phyloP scores from a whole-genome alignment of 306 rosid genomes.

The Dalbergia cochinchinensis region DNA sequence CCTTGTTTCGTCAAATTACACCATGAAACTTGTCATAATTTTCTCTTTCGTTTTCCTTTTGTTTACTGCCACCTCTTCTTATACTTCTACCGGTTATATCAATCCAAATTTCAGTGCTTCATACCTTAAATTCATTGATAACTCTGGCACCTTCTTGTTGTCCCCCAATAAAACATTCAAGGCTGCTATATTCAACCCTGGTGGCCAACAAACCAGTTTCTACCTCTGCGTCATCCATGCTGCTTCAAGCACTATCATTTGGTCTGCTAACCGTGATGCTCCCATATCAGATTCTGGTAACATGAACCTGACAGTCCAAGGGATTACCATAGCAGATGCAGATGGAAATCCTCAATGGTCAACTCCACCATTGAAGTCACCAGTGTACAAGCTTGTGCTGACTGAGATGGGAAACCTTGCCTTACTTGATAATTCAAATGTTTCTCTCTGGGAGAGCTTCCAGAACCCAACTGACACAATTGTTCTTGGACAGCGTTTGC shows the following conservation, averaged over 20 bases:
- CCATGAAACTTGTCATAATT: slow-evolving; percentile 62
- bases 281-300: slow-evolving; percentile 67
- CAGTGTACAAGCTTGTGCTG: slow-evolving; percentile 57
- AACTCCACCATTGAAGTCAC: slow-evolving; percentile 66
- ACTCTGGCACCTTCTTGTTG: slow-evolving; percentile 67
- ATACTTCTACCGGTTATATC: slow-evolving; percentile 56
- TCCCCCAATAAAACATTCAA: slow-evolving; percentile 70
- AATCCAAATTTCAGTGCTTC: slow-evolving; percentile 70
- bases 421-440: slow-evolving; percentile 68
- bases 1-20: slow-evolving; percentile 50
- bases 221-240: slow-evolving; percentile 78
- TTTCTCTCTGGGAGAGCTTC: slow-evolving; percentile 94
- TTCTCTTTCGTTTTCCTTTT: slow-evolving; percentile 48
- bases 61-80: slow-evolving; percentile 52
- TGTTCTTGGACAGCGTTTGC: slow-evolving; percentile 75
- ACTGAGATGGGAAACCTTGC: slow-evolving; percentile 83
- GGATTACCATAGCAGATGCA: slow-evolving; percentile 58
- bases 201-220: slow-evolving; percentile 57
- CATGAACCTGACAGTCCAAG: slow-evolving; percentile 61
- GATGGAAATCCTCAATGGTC: slow-evolving; percentile 72
- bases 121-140: slow-evolving; percentile 55
- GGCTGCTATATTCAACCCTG: slow-evolving; percentile 71
- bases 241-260: slow-evolving; percentile 69
- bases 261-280: slow-evolving; percentile 79
- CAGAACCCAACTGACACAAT: slow-evolving; percentile 83